Evolutionary conservation across 2,329 filamentous ascomycete genomes (phyloP).

Genomic region (Colletotrichum spinosum): DNA sequence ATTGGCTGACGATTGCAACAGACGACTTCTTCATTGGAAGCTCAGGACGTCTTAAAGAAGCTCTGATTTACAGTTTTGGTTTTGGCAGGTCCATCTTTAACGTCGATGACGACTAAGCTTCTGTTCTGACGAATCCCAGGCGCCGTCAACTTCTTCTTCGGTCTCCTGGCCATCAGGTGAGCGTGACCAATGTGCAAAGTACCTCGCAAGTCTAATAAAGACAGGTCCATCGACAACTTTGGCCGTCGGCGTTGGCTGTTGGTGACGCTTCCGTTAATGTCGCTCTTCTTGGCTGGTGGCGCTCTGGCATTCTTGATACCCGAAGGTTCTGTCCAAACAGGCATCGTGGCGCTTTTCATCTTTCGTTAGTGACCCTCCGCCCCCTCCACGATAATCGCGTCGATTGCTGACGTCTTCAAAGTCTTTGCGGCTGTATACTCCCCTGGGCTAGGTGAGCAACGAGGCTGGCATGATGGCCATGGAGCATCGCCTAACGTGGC

Average conservation of each 20-base stretch:
- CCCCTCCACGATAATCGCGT: background rate
- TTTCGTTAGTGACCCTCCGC: background rate
- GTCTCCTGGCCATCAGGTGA: background rate
- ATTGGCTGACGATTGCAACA: background rate
- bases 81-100: background rate
- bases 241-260: background rate
- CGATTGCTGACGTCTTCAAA: background rate
- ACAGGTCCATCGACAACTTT: conserved; percentile 5
- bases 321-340: accelerated
- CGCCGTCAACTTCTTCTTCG: background rate
- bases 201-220: background rate
- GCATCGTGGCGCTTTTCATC: background rate
- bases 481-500: background rate
- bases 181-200: background rate
- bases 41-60: background rate
- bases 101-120: background rate
- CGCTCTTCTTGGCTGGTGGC: background rate
- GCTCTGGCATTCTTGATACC: background rate
- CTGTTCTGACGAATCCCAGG: background rate
- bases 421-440: conserved; percentile 6
- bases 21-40: conserved; percentile 2
- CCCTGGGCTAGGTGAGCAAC: background rate
- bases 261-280: conserved; percentile 1
- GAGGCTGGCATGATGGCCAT: background rate
- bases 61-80: background rate